Evolutionary conservation across 2,329 filamentous ascomycete genomes (phyloP).

Genomic region (Orbilia ellipsospora): DNA sequence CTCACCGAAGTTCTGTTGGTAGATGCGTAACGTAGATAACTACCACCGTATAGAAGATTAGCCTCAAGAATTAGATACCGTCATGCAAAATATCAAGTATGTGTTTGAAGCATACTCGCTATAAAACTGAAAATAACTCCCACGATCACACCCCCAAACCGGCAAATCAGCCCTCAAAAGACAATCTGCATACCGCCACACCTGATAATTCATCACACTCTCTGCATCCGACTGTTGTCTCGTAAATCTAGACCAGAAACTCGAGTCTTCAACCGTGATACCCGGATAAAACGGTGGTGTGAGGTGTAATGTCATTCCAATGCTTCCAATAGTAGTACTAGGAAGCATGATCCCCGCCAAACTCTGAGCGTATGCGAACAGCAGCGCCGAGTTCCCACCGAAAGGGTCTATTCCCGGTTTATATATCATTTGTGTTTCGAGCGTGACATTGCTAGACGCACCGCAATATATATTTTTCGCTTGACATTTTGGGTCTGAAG

Average conservation of each 20-base stretch:
- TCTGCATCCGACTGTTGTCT: slow-evolving; percentile 21
- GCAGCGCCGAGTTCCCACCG: slow-evolving; percentile 27
- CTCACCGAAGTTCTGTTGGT: neutral
- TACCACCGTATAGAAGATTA: neutral
- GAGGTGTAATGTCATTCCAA: slow-evolving; percentile 11
- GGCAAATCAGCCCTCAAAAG: slow-evolving; percentile 12
- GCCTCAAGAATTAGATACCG: neutral
- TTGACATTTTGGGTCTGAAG: no score
- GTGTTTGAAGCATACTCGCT: slow-evolving; percentile 9
- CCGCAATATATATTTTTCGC: no score
- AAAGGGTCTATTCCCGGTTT: slow-evolving; percentile 22
- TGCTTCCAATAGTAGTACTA: neutral
- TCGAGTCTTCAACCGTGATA: neutral
- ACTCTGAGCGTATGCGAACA: slow-evolving; percentile 25
- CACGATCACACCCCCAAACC: slow-evolving; percentile 24
- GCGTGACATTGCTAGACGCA: neutral
- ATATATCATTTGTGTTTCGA: slow-evolving; percentile 16
- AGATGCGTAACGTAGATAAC: slow-evolving; percentile 33
- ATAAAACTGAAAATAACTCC: slow-evolving; percentile 45
- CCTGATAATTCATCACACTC: slow-evolving; percentile 33
- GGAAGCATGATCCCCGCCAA: slow-evolving; percentile 7
- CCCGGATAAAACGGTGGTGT: slow-evolving; percentile 28
- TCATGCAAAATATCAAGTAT: no score
- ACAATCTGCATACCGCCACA: slow-evolving; percentile 31
- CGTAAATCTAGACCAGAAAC: no score